These are phyloP conservation scores for Kurtzmaniella fragi DNA, from an alignment of 805 yeast genomes.

Conservation along the genomic window DNA sequence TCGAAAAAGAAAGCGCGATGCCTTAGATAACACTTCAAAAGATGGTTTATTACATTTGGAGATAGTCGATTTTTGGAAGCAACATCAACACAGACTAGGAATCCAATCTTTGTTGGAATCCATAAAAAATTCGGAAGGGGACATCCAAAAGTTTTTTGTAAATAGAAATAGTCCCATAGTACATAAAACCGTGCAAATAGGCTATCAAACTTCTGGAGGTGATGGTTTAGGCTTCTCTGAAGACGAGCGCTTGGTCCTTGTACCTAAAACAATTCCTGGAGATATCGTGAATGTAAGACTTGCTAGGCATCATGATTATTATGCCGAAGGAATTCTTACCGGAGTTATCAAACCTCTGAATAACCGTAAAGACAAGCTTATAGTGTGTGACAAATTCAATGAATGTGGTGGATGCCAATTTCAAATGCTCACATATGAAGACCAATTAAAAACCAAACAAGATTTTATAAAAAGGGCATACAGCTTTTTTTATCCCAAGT, in stretches of 20 bases:
- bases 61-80: constrained; percentile 15
- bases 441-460: constrained; percentile 32
- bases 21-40: constrained; percentile 23
- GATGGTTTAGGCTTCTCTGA: constrained; percentile 27
- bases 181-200: constrained; percentile 7
- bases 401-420: constrained; percentile 39
- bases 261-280: constrained; percentile 38
- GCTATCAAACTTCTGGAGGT: constrained; percentile 28
- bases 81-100: constrained; percentile 3
- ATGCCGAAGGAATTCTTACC: constrained; percentile 26
- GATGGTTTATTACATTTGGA: constrained; percentile 21
- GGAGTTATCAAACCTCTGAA: constrained; percentile 10
- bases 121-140: constrained; percentile 14
- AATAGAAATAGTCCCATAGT: constrained; percentile 14
- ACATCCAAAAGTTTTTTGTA: constrained; percentile 21
- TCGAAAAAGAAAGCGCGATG: constrained; percentile 24
- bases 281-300: constrained; percentile 27
- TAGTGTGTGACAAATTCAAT: constrained; percentile 30
- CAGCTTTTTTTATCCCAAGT: constrained; percentile 25
- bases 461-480: constrained; percentile 29
- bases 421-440: constrained; percentile 35
- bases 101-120: constrained; percentile 9
- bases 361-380: constrained; percentile 19
- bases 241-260: constrained; percentile 13
- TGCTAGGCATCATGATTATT: constrained; percentile 23